Percentiles rank a stretch among this genome's conserved stretches.
These are phyloP conservation scores for Jamesozyma piceae DNA, from an alignment of 805 yeast species.

Conservation along the genomic window DNA sequence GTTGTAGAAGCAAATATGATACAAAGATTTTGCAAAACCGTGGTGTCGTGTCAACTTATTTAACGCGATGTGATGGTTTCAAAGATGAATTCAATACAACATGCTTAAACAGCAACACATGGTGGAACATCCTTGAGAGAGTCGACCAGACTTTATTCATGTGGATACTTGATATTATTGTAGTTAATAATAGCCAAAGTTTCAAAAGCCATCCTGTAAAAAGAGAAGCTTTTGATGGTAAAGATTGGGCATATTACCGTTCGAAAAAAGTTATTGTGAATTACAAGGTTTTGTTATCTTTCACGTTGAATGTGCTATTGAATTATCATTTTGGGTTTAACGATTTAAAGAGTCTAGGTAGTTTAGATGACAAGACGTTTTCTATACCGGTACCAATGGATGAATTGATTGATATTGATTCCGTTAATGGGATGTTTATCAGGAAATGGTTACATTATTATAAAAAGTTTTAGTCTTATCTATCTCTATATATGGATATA, in stretches of 20 bases:
- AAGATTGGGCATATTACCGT: conserved; percentile 28
- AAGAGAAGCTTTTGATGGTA: conserved; percentile 14
- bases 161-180: conserved; percentile 30
- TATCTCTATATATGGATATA: too few species aligned
- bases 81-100: conserved; percentile 26
- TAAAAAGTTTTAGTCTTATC: conserved; percentile 27
- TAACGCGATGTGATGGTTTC: conserved; percentile 25
- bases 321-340: conserved; percentile 46
- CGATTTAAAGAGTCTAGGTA: conserved; percentile 26
- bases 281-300: conserved; percentile 35
- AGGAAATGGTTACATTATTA: conserved; percentile 30
- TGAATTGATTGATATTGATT: conserved; percentile 13
- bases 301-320: conserved; percentile 34
- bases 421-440: conserved; percentile 21
- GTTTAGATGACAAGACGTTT: conserved; percentile 17
- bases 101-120: conserved; percentile 25
- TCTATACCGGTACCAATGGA: conserved; percentile 25
- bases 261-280: conserved; percentile 30
- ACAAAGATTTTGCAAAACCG: conserved; percentile 25
- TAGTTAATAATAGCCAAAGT: conserved; percentile 29
- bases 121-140: conserved; percentile 28
- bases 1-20: conserved; percentile 24
- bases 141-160: conserved; percentile 26
- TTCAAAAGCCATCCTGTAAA: conserved; percentile 28
- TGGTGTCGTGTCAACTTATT: conserved; percentile 26